phyloP scores from a whole-genome alignment of 2,329 filamentous ascomycete genomes.

The Orbilia quercus region DNA sequence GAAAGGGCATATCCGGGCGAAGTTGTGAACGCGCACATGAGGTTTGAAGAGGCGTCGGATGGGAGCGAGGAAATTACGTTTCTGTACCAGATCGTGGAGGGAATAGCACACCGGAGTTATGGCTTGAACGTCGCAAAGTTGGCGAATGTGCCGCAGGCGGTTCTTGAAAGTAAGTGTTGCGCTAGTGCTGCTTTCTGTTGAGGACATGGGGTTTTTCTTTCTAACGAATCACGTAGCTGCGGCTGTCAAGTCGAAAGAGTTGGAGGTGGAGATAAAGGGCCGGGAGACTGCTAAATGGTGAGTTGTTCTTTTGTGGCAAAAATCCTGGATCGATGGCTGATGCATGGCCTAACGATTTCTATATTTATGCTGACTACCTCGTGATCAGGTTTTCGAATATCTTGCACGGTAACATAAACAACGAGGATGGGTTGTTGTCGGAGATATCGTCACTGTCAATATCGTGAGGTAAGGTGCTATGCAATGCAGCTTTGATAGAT shows the following conservation, averaged over 20 bases:
- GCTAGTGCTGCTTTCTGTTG: constrained; percentile 5
- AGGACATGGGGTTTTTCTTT: constrained; percentile 18
- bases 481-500: too few species aligned
- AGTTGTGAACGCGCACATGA: constrained; percentile 92
- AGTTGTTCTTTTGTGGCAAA: constrained; percentile 44
- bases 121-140: constrained; percentile 91
- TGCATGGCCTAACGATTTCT: constrained; percentile 33
- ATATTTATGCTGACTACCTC: constrained; percentile 48
- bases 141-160: constrained; percentile 79
- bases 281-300: constrained; percentile 48
- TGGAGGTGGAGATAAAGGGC: constrained; percentile 77
- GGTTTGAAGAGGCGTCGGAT: constrained; percentile 73
- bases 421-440: constrained; percentile 40
- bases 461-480: constrained; percentile 40
- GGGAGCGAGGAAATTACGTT: constrained; percentile 81
- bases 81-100: constrained; percentile 89
- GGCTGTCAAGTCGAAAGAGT: constrained; percentile 77
- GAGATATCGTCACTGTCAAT: constrained; percentile 54
- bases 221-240: constrained; percentile 67
- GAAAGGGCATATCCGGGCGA: constrained; percentile 73
- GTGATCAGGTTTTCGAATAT: constrained; percentile 49
- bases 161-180: constrained; percentile 70
- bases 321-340: constrained; percentile 23
- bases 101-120: constrained; percentile 92
- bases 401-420: constrained; percentile 45